A percentile compares a stretch with the other conserved stretches of the same genome.
Conservation (phyloP, 2,329 filamentous ascomycete genomes). For the Tolypocladium capitatum region DNA sequence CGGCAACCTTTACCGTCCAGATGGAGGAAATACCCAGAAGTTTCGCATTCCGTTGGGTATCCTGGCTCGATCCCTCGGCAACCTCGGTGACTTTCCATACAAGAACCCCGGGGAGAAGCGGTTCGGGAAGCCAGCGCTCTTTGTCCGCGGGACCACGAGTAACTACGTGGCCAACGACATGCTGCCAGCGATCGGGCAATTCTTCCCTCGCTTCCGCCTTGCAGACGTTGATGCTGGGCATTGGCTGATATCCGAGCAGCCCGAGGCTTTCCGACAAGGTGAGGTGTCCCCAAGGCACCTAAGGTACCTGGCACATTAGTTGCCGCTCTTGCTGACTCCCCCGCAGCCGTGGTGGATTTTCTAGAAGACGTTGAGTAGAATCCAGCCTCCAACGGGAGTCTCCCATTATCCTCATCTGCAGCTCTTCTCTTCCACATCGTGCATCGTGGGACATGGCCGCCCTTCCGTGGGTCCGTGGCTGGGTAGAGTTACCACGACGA, state of each 20-base stretch:
- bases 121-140: slow-evolving; percentile 67
- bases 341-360: slow-evolving; percentile 50
- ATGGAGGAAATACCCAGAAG: slow-evolving; percentile 39
- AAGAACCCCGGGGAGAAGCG: slow-evolving; percentile 52
- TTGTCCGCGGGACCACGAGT: slow-evolving; percentile 66
- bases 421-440: background rate
- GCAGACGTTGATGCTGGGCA: slow-evolving; percentile 68
- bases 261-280: slow-evolving; percentile 65
- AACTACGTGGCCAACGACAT: slow-evolving; percentile 71
- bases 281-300: slow-evolving; percentile 3
- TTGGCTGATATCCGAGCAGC: slow-evolving; percentile 84
- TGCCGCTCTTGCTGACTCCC: slow-evolving; percentile 1
- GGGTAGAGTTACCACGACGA: background rate
- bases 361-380: slow-evolving; percentile 34
- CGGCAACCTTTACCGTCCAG: slow-evolving; percentile 59
- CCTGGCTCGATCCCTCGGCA: slow-evolving; percentile 52
- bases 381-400: background rate
- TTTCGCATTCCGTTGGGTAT: slow-evolving; percentile 71
- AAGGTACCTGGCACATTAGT: background rate
- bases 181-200: slow-evolving; percentile 64
- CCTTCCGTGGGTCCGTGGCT: background rate
- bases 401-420: background rate
- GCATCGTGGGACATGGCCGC: background rate
- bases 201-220: slow-evolving; percentile 67
- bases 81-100: slow-evolving; percentile 84